Base-by-base conservation (phyloP, 1,284 basidiomycete species). In the Marasmius tenuissimus region DNA sequence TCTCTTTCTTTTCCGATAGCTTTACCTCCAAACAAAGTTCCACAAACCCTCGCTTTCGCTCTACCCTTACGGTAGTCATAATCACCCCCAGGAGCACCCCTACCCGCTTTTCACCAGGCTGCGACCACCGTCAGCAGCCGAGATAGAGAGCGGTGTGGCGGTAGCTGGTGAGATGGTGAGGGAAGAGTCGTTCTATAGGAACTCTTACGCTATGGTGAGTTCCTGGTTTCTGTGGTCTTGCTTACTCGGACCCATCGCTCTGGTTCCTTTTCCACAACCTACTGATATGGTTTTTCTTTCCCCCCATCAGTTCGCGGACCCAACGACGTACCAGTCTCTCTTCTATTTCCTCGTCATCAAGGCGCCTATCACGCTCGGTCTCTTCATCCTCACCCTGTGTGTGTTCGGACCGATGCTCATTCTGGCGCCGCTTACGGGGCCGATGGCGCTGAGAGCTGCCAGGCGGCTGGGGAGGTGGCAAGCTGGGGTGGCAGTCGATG, bases 341-440 rank as follows among this genome's bases (percentile, higher is more conserved):
- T 92, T 93, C 77, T 93, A 93, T 72, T 93, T 93, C 74, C 81
- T 93, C 61, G 88, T 93, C 60, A 86, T 93, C 78, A 93, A 93
- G 72, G 89, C 91, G 1, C 81, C 84, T 42, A 89, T 93, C 71
- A 91, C 90, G 3, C 72, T 93, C n/a, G 75, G 88, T 18, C 75
- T 92, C 59, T 82, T 85, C n/a, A 76, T 90, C 0, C 78, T 88
- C 4, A 75, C 27, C 27, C 27, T 27, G 27, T 27, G 27, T 27
- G 27, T 82, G 20, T 75, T 89, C 9, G 72, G 81, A 27, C 76
- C 91, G 4, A 70, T 33, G 34, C 16, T 54, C 34, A 18, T 54
- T 6, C 35, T 35, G 11, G 52, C 27, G 33, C 34, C 92, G 3
- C 58, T 89, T 10, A 88, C 90, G 14, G 86, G 85, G 0, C 91